Percentiles rank a stretch among this genome's conserved stretches.
phyloP scores from a whole-genome alignment of 345 rosid genomes.

The Syzygium aromaticum region DNA sequence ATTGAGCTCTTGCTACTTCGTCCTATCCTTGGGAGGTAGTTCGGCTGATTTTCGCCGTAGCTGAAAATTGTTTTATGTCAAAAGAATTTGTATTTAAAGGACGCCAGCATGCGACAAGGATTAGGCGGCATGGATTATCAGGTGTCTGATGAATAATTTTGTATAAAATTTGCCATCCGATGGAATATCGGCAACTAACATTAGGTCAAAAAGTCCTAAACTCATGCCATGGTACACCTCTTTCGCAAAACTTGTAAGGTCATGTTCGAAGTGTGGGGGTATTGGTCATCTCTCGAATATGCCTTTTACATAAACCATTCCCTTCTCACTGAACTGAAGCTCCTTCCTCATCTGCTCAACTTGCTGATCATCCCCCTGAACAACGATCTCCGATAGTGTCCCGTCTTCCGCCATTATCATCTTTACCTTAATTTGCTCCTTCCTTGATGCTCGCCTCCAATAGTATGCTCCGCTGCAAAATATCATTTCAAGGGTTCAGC shows the following conservation, averaged over 20 bases:
- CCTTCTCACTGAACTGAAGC: conserved; percentile 72
- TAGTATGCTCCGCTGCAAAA: conserved; percentile 72
- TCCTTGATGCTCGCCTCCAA: conserved; percentile 87
- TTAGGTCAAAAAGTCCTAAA: neutral
- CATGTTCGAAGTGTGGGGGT: neutral
- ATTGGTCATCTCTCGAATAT: conserved; percentile 55
- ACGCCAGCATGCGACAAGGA: neutral
- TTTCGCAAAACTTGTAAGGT: neutral
- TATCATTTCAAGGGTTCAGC: conserved; percentile 1
- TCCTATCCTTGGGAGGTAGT: neutral
- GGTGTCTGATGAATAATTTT: neutral
- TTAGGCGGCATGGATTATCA: neutral
- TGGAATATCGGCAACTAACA: neutral
- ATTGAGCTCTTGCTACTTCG: neutral
- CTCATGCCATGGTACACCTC: neutral
- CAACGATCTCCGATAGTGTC: conserved; percentile 47
- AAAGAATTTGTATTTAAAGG: neutral
- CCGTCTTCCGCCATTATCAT: conserved; percentile 55
- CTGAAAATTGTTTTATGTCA: neutral
- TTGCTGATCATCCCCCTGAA: conserved; percentile 93
- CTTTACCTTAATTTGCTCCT: conserved; percentile 85
- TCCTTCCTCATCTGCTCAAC: conserved; percentile 88
- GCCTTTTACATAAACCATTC: conserved; percentile 92
- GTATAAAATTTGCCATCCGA: neutral
- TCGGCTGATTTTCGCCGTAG: neutral